A percentile compares a stretch with the other conserved stretches of the same genome.
phyloP scores from a whole-genome alignment of 768 basidiomycete species.

The Lactifluus volemus region DNA sequence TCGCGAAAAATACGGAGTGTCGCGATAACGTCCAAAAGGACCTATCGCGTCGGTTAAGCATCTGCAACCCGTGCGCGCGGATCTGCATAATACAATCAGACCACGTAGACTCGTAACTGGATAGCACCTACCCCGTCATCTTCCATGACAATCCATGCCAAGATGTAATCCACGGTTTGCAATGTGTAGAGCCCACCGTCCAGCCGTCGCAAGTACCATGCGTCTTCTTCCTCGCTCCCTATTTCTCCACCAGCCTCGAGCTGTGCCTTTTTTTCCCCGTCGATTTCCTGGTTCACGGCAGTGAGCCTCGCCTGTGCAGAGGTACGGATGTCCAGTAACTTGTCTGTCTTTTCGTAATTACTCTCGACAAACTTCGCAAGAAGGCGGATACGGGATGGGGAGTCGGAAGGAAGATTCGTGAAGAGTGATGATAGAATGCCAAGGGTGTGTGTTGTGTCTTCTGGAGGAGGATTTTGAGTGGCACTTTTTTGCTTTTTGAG shows the following conservation, averaged over 20 bases:
- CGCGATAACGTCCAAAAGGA: constrained; percentile 61
- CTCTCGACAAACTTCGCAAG: constrained; percentile 91
- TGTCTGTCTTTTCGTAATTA: constrained; percentile 91
- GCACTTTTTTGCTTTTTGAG: constrained; percentile 57
- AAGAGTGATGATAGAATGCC: constrained; percentile 84
- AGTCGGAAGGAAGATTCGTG: constrained; percentile 81
- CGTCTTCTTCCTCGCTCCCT: constrained; percentile 54
- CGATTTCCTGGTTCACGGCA: constrained; percentile 57
- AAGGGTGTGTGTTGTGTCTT: constrained; percentile 82
- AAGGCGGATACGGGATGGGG: constrained; percentile 67
- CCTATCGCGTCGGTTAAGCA: constrained; percentile 67
- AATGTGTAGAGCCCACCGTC: constrained; percentile 84
- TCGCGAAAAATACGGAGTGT: constrained; percentile 65
- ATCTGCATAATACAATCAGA: constrained; percentile 41
- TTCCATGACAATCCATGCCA: constrained; percentile 96
- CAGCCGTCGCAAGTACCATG: constrained; percentile 78
- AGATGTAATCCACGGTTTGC: constrained; percentile 87
- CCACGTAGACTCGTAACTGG: neutral
- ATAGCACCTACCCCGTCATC: constrained; percentile 79
- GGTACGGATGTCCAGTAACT: constrained; percentile 82
- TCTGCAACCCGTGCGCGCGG: constrained; percentile 60
- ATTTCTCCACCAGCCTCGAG: constrained; percentile 48
- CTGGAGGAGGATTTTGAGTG: constrained; percentile 45
- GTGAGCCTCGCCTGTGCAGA: constrained; percentile 52
- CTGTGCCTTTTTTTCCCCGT: constrained; percentile 57